A percentile compares a stretch with the other conserved stretches of the same genome.
These are phyloP conservation scores for Xylaria telfairii DNA, from an alignment of 495 filamentous ascomycete species.

Conservation along the genomic window DNA sequence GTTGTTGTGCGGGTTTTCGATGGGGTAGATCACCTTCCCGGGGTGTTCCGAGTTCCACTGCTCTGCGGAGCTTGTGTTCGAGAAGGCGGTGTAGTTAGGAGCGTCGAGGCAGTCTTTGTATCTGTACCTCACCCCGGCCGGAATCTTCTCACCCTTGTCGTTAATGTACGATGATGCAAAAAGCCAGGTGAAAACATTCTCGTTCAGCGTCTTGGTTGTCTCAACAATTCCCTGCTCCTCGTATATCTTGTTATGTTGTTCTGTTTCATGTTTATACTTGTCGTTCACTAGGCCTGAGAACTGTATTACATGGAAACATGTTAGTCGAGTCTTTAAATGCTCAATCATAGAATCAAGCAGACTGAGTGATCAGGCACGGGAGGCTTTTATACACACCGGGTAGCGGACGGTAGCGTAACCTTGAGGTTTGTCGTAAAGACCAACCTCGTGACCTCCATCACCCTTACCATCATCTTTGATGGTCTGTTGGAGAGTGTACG, in stretches of 20 bases:
- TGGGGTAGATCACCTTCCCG: constrained; percentile 7
- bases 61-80: constrained; percentile 28
- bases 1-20: constrained; percentile 42
- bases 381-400: too few relatives aligned
- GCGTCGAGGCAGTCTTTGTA: constrained; percentile 30
- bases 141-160: neutral
- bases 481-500: constrained; percentile 31
- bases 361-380: too few relatives aligned
- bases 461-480: constrained; percentile 21
- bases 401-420: constrained; percentile 35
- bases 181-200: constrained; percentile 33
- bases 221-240: neutral
- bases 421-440: constrained; percentile 33
- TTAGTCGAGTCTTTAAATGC: too few relatives aligned
- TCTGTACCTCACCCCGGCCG: constrained; percentile 12
- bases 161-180: constrained; percentile 5
- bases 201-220: constrained; percentile 17
- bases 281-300: constrained; percentile 34
- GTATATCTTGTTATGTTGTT: constrained; percentile 26
- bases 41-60: constrained; percentile 31
- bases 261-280: neutral
- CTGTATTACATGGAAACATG: too few relatives aligned
- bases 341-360: too few relatives aligned
- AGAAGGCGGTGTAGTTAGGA: constrained; percentile 42
- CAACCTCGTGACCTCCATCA: constrained; percentile 6